Conservation (phyloP, 1,284 basidiomycete species). For the Earliella scabrosa region DNA sequence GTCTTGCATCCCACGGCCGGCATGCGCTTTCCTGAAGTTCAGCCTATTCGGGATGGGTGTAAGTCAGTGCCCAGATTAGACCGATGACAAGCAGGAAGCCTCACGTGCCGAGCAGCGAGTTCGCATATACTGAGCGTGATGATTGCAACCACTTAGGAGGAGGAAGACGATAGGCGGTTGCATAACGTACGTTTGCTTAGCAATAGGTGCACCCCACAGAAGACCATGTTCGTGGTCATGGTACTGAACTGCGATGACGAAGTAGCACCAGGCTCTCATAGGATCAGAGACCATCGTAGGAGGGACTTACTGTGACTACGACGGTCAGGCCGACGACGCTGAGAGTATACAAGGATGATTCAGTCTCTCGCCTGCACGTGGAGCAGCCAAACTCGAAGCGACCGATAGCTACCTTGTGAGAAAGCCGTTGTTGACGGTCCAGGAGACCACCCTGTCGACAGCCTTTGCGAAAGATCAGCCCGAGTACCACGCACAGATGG, state of each 20-base stretch:
- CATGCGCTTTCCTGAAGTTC: background rate
- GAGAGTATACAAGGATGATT: no score
- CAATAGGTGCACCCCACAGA: background rate
- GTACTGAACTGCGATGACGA: background rate
- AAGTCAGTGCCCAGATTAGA: no score
- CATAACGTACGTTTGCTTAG: conserved; percentile 1
- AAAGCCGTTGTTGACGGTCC: conserved; percentile 4
- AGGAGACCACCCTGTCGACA: background rate
- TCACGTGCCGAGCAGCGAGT: conserved; percentile 4
- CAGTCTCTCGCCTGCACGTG: no score
- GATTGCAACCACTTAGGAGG: background rate
- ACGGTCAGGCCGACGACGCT: conserved; percentile 1
- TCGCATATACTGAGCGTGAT: background rate
- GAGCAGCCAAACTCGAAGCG: no score
- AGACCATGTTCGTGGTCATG: conserved; percentile 2
- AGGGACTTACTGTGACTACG: background rate
- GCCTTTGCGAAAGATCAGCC: background rate
- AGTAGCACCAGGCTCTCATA: background rate
- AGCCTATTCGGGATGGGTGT: no score
- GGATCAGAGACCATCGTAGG: background rate
- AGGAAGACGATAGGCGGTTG: background rate
- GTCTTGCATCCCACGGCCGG: background rate
- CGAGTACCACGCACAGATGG: background rate
- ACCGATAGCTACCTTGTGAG: background rate
- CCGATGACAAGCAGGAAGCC: no score